Evolutionary conservation across 129 eudicot genomes (phyloP).

Genomic region (Ambrosia artemisiifolia): DNA sequence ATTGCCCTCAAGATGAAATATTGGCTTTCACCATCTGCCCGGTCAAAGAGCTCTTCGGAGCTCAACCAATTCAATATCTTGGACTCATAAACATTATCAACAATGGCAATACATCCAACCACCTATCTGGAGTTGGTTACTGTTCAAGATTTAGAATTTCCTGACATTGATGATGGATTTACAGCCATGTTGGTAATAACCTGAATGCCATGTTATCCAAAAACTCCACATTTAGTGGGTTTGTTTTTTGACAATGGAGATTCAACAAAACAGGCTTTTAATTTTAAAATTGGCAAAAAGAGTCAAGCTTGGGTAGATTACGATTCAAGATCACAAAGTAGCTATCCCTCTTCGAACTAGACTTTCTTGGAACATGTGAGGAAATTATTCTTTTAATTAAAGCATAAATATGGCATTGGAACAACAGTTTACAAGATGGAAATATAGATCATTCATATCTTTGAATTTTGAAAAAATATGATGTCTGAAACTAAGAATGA

Average conservation of each 20-base stretch:
- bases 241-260: not conserved
- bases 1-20: slow-evolving; percentile 55
- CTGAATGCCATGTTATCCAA: slow-evolving; percentile 52
- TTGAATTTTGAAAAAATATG: slow-evolving; percentile 11
- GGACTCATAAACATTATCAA: slow-evolving; percentile 51
- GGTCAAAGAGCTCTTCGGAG: slow-evolving; percentile 39
- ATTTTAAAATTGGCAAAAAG: too few species aligned
- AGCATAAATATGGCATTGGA: slow-evolving; percentile 3
- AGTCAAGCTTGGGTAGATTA: slow-evolving; percentile 68
- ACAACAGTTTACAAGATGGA: not conserved
- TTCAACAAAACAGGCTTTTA: too few species aligned
- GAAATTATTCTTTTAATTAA: not conserved
- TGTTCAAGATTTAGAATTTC: slow-evolving; percentile 53
- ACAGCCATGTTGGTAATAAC: slow-evolving; percentile 66
- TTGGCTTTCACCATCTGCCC: slow-evolving; percentile 56
- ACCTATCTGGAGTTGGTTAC: slow-evolving; percentile 66
- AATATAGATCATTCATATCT: not conserved
- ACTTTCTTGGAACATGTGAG: not conserved
- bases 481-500: slow-evolving; percentile 7
- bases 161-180: slow-evolving; percentile 53
- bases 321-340: slow-evolving; percentile 17
- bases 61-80: slow-evolving; percentile 58
- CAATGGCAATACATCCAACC: slow-evolving; percentile 58
- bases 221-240: slow-evolving; percentile 46
- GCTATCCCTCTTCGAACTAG: slow-evolving; percentile 1